These are phyloP conservation scores for Eucalyptus sp. DNA, from an alignment of 345 rosid species.

Conservation along the genomic window DNA sequence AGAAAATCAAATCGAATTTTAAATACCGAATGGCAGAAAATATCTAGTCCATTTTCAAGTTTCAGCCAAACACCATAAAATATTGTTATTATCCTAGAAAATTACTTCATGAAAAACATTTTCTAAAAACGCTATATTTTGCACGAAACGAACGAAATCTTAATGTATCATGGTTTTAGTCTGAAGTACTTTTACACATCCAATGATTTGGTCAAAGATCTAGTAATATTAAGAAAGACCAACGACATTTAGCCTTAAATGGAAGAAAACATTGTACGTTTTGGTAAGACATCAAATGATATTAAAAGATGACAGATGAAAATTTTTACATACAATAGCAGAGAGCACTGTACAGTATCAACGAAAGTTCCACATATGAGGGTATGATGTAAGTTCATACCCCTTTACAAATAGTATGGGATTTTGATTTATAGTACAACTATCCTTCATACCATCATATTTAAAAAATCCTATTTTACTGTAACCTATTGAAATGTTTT, in stretches of 20 bases:
- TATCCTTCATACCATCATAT: not conserved
- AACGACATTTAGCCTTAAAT: not conserved
- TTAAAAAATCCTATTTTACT: too few relatives aligned
- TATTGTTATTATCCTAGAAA: too few relatives aligned
- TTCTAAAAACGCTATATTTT: too few relatives aligned
- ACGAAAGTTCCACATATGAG: too few relatives aligned
- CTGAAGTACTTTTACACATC: not conserved
- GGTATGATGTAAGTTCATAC: too few relatives aligned
- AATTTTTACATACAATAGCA: too few relatives aligned
- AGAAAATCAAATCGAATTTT: rapidly evolving
- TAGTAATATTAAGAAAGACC: not conserved
- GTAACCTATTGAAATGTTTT: not conserved
- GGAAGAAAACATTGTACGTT: not conserved
- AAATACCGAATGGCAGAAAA: too few relatives aligned
- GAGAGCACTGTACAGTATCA: rapidly evolving
- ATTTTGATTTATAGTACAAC: not conserved
- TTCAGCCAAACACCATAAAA: too few relatives aligned
- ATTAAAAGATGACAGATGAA: too few relatives aligned
- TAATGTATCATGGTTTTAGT: not conserved
- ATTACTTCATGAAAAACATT: too few relatives aligned
- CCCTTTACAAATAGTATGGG: not conserved
- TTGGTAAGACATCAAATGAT: too few relatives aligned
- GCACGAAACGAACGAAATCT: rapidly evolving
- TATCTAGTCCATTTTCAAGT: too few relatives aligned
- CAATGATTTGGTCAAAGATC: not conserved